These are phyloP conservation scores for Sutorius eximius DNA, from an alignment of 1,284 basidiomycete genomes.

Conservation along the genomic window DNA sequence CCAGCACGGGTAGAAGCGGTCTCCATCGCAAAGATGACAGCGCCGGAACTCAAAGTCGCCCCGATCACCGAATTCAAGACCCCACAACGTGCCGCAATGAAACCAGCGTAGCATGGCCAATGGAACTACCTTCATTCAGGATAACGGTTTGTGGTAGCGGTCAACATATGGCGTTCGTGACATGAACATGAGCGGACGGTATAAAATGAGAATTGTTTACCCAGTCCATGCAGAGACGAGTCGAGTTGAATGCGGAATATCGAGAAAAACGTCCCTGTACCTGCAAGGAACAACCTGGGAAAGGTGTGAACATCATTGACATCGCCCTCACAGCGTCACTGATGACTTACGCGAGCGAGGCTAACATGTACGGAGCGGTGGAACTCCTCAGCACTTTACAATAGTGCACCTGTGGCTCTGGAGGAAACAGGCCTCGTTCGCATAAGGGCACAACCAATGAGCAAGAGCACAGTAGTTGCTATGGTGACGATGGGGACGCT, in stretches of 20 bases:
- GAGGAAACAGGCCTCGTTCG: conserved; percentile 27
- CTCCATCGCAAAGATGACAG: conserved; percentile 31
- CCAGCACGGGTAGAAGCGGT: conserved; percentile 19
- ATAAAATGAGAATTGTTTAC: conserved; percentile 31
- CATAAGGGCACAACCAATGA: conserved; percentile 31
- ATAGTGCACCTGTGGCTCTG: conserved; percentile 16
- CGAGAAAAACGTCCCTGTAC: conserved; percentile 30
- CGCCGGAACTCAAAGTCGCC: conserved; percentile 16
- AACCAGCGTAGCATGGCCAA: conserved; percentile 29
- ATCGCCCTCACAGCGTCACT: background rate
- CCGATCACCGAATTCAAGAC: conserved; percentile 20
- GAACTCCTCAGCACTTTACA: conserved; percentile 16
- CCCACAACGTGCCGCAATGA: conserved; percentile 22
- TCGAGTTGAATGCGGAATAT: conserved; percentile 36
- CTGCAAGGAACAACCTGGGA: conserved; percentile 24
- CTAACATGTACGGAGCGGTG: conserved; percentile 24
- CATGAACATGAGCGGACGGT: conserved; percentile 18
- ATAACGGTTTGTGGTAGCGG: conserved; percentile 29
- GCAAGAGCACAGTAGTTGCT: conserved; percentile 24
- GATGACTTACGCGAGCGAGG: conserved; percentile 25
- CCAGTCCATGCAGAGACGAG: conserved; percentile 22
- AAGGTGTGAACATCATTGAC: background rate
- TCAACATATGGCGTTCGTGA: conserved; percentile 1
- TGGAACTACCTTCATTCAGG: conserved; percentile 28
- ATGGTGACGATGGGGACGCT: conserved; percentile 32